These are phyloP conservation scores for Funneliformis geosporum DNA, from an alignment of 192 early-diverging fungal genomes.

Conservation along the genomic window DNA sequence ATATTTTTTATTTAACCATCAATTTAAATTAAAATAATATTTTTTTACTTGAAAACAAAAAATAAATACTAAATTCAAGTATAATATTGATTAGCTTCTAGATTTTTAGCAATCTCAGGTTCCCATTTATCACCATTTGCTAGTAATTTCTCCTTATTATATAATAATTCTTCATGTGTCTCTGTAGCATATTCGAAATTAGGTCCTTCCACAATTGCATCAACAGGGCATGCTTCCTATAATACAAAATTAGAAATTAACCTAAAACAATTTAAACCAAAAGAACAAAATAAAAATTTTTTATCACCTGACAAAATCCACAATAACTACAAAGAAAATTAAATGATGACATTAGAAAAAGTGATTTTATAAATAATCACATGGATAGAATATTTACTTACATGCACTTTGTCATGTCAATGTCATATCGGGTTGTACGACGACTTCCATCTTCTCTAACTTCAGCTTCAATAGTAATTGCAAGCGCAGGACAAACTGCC, in stretches of 20 bases:
- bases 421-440: conserved; percentile 96
- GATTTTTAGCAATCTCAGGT: conserved; percentile 82
- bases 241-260: neutral
- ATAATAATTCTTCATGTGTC: conserved; percentile 95
- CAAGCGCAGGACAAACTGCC: conserved; percentile 96
- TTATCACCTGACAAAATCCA: conserved; percentile 85
- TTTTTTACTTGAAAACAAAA: neutral
- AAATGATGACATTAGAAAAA: neutral
- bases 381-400: no score
- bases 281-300: neutral
- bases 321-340: conserved; percentile 67
- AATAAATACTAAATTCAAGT: neutral
- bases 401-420: conserved; percentile 98
- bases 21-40: no score
- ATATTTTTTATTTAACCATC: no score
- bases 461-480: conserved; percentile 98
- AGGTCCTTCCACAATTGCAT: conserved; percentile 97
- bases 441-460: conserved; percentile 91
- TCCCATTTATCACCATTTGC: conserved; percentile 99
- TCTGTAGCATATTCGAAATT: conserved; percentile 98
- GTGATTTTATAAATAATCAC: no score
- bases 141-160: conserved; percentile 97
- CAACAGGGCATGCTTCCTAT: conserved; percentile 88
- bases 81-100: conserved; percentile 43
- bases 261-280: neutral